A percentile compares a stretch with the other conserved stretches of the same genome.
These are phyloP conservation scores for Neurospora sp. DNA, from an alignment of 2,329 filamentous ascomycete genomes.

Conservation along the genomic window DNA sequence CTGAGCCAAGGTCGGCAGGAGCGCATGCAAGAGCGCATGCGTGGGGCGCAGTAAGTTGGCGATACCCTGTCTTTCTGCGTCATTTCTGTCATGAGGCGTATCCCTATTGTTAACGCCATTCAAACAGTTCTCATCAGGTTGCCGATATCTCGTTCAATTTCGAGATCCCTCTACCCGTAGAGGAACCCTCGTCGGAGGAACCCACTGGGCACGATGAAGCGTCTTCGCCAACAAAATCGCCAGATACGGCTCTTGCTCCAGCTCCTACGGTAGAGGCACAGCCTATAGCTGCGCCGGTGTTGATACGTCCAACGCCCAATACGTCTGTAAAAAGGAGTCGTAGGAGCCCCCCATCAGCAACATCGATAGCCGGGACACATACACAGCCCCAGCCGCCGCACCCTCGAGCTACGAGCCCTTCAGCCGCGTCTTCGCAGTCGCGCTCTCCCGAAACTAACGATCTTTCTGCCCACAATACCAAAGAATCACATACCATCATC, in stretches of 20 bases:
- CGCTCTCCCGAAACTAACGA: constrained; percentile 8
- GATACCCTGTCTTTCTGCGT: not conserved
- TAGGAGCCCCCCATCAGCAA: not conserved
- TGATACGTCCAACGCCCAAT: constrained; percentile 29
- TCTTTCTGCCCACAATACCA: constrained; percentile 13
- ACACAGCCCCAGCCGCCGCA: not conserved
- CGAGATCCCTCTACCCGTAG: constrained; percentile 26
- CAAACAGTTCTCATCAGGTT: constrained; percentile 41
- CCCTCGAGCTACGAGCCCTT: constrained; percentile 12
- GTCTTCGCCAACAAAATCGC: constrained; percentile 10
- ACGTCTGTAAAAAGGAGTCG: constrained; percentile 33
- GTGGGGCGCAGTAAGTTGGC: constrained; percentile 47
- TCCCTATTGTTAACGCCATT: not conserved
- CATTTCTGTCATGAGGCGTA: not conserved
- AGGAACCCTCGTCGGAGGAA: constrained; percentile 9
- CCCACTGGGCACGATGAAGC: constrained; percentile 5
- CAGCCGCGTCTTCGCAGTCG: not conserved
- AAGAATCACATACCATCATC: constrained; percentile 2
- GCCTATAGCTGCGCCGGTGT: constrained; percentile 18
- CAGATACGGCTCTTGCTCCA: constrained; percentile 2
- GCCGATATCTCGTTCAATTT: constrained; percentile 51
- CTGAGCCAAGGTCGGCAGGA: constrained; percentile 41
- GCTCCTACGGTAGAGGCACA: constrained; percentile 11
- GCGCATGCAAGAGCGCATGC: constrained; percentile 54
- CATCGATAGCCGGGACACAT: not conserved